These are phyloP conservation scores for Fonsecaea erecta DNA, from an alignment of 2,329 filamentous ascomycete species.

Conservation along the genomic window DNA sequence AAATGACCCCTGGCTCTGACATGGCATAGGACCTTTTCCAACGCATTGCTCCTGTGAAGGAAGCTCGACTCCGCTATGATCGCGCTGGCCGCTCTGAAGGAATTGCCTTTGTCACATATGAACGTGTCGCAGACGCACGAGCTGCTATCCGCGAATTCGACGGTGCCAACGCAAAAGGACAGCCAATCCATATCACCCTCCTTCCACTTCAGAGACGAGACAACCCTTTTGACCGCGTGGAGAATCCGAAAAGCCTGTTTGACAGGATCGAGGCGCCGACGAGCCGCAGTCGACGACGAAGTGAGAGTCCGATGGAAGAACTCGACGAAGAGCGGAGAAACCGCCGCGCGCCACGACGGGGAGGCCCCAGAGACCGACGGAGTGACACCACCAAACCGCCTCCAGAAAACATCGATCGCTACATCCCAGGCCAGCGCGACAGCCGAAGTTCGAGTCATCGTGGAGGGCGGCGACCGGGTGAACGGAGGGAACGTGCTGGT, in stretches of 20 bases:
- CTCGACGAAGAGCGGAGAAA: conserved; percentile 44
- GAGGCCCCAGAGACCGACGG: conserved; percentile 55
- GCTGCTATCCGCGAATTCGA: conserved; percentile 80
- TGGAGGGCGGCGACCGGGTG: conserved; percentile 53
- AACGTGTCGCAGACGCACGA: conserved; percentile 70
- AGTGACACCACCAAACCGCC: conserved; percentile 60
- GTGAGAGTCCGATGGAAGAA: conserved; percentile 48
- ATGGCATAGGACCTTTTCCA: conserved; percentile 73
- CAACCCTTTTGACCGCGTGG: conserved; percentile 56
- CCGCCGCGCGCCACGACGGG: conserved; percentile 46
- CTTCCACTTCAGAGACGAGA: conserved; percentile 58
- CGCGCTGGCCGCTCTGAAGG: conserved; percentile 87
- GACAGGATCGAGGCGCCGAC: conserved; percentile 60
- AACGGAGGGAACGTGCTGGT: conserved; percentile 42
- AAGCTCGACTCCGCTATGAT: conserved; percentile 78
- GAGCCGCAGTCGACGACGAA: conserved; percentile 46
- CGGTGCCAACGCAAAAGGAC: conserved; percentile 86
- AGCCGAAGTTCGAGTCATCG: conserved; percentile 49
- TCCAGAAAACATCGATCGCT: conserved; percentile 75
- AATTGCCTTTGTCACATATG: conserved; percentile 81
- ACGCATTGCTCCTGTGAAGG: conserved; percentile 72
- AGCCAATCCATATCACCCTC: conserved; percentile 77
- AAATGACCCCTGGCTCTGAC: conserved; percentile 16
- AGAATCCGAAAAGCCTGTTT: conserved; percentile 67
- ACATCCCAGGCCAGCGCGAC: conserved; percentile 66